Evolutionary conservation across 495 filamentous ascomycete species (phyloP), one percentile per base, ranked within the genome.

Genomic region (Bryoglossum gracile): DNA sequence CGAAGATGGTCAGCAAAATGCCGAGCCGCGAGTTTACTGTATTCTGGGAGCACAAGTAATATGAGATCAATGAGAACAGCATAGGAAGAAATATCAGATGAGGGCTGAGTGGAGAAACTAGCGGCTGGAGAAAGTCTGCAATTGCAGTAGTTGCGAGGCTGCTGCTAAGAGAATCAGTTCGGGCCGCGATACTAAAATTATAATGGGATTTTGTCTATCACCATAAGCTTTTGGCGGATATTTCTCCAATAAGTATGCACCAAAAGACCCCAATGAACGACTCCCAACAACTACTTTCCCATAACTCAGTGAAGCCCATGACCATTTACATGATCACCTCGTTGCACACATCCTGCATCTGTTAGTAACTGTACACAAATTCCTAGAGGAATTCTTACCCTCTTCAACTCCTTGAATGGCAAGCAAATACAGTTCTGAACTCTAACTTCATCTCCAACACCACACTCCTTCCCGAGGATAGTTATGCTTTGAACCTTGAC

Each of bases 401-500:
- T 80, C 80, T 97, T 99, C 63, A 99, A 71, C 68, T 97, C 94
- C 78, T 99, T 99, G 65, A 90, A 95, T 19, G 92, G 92, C 72
- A 99, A 67, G 68, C 92, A 96, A 48, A 99, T 84, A 65, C 92
- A 99, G 71, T 99, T 99, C 72, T 96, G 92, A 56, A 99, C 89
- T 45, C 89, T 81, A 23, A 99, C 85, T 63, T 99, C 92, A 58
- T 99, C 92, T 1, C 82, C 89, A 42, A 97, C 94, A 25, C 72
- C 83, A 61, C 94, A 97, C 66, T 98, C 92, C 73, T 96, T 95
- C 62, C 91, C 92, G 54, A 98, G 70, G 56, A 97, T 98, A 28
- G 90, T 96, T 63, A 98, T 95, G 68, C 88, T 95, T 73, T 98
- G 92, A 43, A 98, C 94, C 75, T 96, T 97, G 67, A 97, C 80